Base-by-base conservation (phyloP, 441 rosid species). In the Pelargonium exstipulatum region DNA sequence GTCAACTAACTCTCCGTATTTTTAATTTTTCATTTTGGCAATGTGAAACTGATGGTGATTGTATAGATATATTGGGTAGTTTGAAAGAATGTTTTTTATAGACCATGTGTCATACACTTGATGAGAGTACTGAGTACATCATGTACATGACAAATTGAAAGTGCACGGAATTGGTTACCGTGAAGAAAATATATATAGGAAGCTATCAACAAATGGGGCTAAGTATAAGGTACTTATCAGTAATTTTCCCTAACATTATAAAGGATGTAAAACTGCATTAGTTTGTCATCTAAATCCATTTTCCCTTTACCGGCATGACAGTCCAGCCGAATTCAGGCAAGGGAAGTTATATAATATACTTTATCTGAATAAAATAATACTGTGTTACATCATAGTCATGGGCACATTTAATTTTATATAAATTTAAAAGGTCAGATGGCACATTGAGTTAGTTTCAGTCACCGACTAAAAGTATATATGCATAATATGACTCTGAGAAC, bases 251-350 rank as follows among this genome's bases (percentile, higher is more conserved):
- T 62, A 46, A 45, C 32, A 48, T 18, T 45, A 17, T 5, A 17
- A 48, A 48, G 40, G 18, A 66, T 66, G 35, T 5, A 18, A 48
- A 37, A 46, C 32, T 10, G 9, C 45, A 70, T 22, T 57, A 13
- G 32, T 51, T 63, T 26, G 42, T 55, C 12, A 22, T 43, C 16
- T 24, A 40, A 61, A 42, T 58, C 2, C 16, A 13, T 17, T 18
- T 16, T 60, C 62, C 14, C 9, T 69, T 64, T 35, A 42, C n/a
- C 5, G 8, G 67, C 43, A 22, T 48, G 22, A 46, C 37, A 17
- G 29, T 60, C 35, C 26, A 4, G 63, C 63, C 24, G 32, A 22
- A 58, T 58, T 58, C 63, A 58, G 35, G 26, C 63, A 58, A 20
- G 63, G 63, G 24, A 7, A 37, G 42, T 37, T 53, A 53, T 16